These are phyloP conservation scores for Fusarium hostae DNA, from an alignment of 2,329 filamentous ascomycete genomes.

Conservation along the genomic window DNA sequence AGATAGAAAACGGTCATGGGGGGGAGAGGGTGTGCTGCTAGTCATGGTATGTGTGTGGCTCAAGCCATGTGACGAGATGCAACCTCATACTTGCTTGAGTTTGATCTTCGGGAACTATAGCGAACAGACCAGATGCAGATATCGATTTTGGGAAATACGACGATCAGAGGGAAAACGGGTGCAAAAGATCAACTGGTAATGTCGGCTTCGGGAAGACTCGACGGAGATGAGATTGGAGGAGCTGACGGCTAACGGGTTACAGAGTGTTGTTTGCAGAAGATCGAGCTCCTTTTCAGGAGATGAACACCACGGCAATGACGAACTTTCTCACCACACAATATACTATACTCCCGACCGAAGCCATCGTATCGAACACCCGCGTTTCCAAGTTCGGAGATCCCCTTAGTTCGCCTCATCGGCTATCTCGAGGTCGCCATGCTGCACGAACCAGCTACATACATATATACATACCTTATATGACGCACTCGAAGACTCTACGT, in stretches of 20 bases:
- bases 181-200: conserved; percentile 3
- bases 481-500: neutral
- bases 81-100: neutral
- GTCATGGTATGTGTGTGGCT: neutral
- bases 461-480: neutral
- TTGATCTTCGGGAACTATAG: neutral
- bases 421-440: neutral
- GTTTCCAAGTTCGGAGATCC: neutral
- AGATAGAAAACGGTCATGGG: conserved; percentile 10
- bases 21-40: neutral
- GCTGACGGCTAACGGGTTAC: conserved; percentile 18
- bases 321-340: neutral
- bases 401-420: conserved; percentile 4
- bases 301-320: neutral
- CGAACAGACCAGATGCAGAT: neutral
- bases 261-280: conserved; percentile 29
- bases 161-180: neutral
- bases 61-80: neutral
- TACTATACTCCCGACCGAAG: neutral
- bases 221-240: conserved; percentile 25
- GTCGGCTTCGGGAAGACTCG: conserved; percentile 16
- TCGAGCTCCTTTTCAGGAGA: neutral
- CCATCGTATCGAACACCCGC: neutral
- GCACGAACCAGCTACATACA: neutral
- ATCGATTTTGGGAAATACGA: conserved; percentile 8